These are phyloP conservation scores for Grosmannia clavigera DNA, from an alignment of 2,329 filamentous ascomycete genomes.

Conservation along the genomic window DNA sequence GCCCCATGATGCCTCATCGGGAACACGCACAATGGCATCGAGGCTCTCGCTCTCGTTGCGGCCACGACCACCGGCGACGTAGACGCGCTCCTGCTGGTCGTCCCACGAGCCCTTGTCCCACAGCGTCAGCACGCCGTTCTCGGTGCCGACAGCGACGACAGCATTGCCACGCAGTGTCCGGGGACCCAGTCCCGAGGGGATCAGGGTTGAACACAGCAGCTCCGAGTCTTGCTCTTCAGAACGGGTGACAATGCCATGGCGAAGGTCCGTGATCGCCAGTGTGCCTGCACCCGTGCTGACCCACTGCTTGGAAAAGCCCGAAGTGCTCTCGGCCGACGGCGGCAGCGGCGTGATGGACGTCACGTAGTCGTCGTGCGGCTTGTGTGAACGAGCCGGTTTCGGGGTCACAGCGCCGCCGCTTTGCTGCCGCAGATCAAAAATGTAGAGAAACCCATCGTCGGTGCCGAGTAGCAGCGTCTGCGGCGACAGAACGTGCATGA, in stretches of 20 bases:
- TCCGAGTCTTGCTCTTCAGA: slow-evolving; percentile 96
- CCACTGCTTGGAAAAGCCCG: slow-evolving; percentile 88
- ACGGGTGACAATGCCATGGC: slow-evolving; percentile 71
- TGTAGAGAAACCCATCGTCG: slow-evolving; percentile 78
- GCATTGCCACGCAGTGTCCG: slow-evolving; percentile 55
- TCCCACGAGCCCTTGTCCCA: slow-evolving; percentile 96
- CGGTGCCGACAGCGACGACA: slow-evolving; percentile 62
- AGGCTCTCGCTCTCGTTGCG: slow-evolving; percentile 57
- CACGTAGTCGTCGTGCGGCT: slow-evolving; percentile 86
- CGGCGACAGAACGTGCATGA: slow-evolving; percentile 73
- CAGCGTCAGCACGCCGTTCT: slow-evolving; percentile 71
- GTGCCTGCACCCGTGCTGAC: slow-evolving; percentile 87
- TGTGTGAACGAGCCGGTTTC: slow-evolving; percentile 66
- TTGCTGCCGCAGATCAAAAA: slow-evolving; percentile 64
- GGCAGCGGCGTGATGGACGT: slow-evolving; percentile 79
- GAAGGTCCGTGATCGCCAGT: slow-evolving; percentile 76
- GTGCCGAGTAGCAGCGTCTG: slow-evolving; percentile 82
- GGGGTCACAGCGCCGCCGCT: slow-evolving; percentile 32
- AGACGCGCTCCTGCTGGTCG: slow-evolving; percentile 82
- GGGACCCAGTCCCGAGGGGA: slow-evolving; percentile 58
- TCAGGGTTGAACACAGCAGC: slow-evolving; percentile 66
- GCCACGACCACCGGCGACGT: slow-evolving; percentile 50
- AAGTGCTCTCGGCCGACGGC: slow-evolving; percentile 66
- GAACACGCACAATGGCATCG: slow-evolving; percentile 63
- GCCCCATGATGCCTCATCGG: slow-evolving; percentile 51